These are phyloP conservation scores for Dothistroma septosporum DNA, from an alignment of 2,329 filamentous ascomycete genomes.

Conservation along the genomic window DNA sequence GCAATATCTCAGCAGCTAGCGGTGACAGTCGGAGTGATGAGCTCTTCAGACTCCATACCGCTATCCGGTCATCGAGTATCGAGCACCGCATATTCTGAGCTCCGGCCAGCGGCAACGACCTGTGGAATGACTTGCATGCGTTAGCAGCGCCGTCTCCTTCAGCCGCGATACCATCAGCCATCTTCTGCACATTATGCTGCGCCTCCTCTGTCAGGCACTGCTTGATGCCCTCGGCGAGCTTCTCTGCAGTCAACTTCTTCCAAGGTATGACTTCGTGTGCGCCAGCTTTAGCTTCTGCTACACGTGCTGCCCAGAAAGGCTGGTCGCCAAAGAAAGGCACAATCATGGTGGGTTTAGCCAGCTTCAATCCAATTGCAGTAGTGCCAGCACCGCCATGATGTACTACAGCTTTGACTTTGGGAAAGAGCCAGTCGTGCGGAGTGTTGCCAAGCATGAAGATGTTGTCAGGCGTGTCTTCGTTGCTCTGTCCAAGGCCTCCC, in stretches of 20 bases:
- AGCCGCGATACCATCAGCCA: constrained; percentile 60
- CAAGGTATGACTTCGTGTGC: constrained; percentile 62
- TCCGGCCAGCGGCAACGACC: constrained; percentile 50
- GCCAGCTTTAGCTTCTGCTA: constrained; percentile 60
- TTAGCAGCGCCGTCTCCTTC: constrained; percentile 66
- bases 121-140: constrained; percentile 64
- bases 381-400: constrained; percentile 78
- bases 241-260: constrained; percentile 61
- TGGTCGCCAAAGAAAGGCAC: constrained; percentile 79
- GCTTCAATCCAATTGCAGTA: constrained; percentile 68
- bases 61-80: constrained; percentile 59
- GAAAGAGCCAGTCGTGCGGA: constrained; percentile 75
- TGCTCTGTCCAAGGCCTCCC: constrained; percentile 62
- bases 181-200: constrained; percentile 52
- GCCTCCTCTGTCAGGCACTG: constrained; percentile 62
- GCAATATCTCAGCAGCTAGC: constrained; percentile 62
- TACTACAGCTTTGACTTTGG: constrained; percentile 60
- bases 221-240: constrained; percentile 65
- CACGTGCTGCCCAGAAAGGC: constrained; percentile 71
- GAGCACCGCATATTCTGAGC: constrained; percentile 59
- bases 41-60: constrained; percentile 62
- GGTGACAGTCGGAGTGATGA: constrained; percentile 59
- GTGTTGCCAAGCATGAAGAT: constrained; percentile 70
- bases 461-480: constrained; percentile 58
- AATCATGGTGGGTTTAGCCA: constrained; percentile 67